Evolutionary conservation across 2,329 filamentous ascomycete genomes (phyloP), one percentile per base, ranked within the genome.

Genomic region (Whalleya microplaca): DNA sequence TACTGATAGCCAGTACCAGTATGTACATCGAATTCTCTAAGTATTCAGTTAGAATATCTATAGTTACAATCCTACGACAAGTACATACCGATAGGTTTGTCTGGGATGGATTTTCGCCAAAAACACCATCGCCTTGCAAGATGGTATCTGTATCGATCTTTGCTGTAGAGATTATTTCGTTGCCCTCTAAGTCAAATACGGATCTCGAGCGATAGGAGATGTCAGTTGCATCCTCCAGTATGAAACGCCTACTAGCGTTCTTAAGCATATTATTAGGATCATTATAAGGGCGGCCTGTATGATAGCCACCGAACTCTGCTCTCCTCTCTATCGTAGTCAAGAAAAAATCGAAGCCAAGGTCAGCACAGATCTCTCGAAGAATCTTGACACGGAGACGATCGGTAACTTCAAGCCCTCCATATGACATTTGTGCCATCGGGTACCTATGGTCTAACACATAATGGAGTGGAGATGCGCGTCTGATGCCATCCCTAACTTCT

Each of bases 361-460:
- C 66, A 0, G 54, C 48, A 10, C 67, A 69, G 1, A 69, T 18
- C 1, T 66, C 42, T 1, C 60, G 56, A 4, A 76, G 63, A 18
- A 49, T 52, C 8, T 71, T 62, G 0, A 71, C 63, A 1, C 64
- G 62, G 1, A 55, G 50, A 10, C 63, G 44, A 48, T 76, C 75
- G 0, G 45, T 49, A 0, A 56, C 44, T 45, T 75, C 72, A 8
- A 77, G 51, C 0, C 42, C 53, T 12, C 46, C 42, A 20, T 67
- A 58, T 2, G 72, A 72, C n/a, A 72, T 53, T 48, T 62, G 71
- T 21, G 66, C 67, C 41, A 73, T 64, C 3, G 67, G 70, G 51
- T 76, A 76, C 20, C 70, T 64, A 48, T 76, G 64, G 2, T 69
- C 69, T 3, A 78, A 64, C 8, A 67, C 46, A 45, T 73, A 71